These are phyloP conservation scores for Schwanniomyces etchellsii DNA, from an alignment of 1,139 yeast genomes.

Conservation along the genomic window DNA sequence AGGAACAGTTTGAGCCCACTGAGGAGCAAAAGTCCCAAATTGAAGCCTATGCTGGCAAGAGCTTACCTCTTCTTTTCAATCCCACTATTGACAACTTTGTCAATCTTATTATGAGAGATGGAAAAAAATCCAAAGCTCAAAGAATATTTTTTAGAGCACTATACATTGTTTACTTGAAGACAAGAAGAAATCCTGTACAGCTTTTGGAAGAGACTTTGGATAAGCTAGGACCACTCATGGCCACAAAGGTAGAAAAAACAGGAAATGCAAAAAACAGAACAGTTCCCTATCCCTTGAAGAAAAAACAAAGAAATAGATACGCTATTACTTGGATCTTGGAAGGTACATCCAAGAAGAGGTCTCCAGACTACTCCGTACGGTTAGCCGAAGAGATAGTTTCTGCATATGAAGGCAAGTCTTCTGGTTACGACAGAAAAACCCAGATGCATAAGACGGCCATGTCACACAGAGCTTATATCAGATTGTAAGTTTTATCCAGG, in stretches of 20 bases:
- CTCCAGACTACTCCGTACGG: constrained; percentile 79
- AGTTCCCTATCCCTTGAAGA: constrained; percentile 78
- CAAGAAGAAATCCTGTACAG: constrained; percentile 71
- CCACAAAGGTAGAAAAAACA: constrained; percentile 71
- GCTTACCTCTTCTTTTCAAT: constrained; percentile 61
- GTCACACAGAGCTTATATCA: constrained; percentile 70
- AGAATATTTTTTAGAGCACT: constrained; percentile 71
- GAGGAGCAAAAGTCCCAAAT: constrained; percentile 55
- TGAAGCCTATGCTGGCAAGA: constrained; percentile 41
- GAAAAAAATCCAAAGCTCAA: constrained; percentile 80
- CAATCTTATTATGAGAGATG: constrained; percentile 89
- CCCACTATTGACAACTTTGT: constrained; percentile 72
- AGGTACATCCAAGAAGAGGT: constrained; percentile 72
- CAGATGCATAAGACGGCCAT: constrained; percentile 84
- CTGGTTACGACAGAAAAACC: constrained; percentile 79
- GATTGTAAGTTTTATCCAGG: constrained; percentile 20
- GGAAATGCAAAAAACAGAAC: constrained; percentile 79
- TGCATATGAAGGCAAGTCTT: constrained; percentile 72
- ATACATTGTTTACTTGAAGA: constrained; percentile 68
- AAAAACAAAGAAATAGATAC: constrained; percentile 76
- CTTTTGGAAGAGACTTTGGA: constrained; percentile 73
- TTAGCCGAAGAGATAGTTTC: constrained; percentile 83
- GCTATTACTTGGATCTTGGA: constrained; percentile 91
- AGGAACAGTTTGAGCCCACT: constrained; percentile 47
- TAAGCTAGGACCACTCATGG: constrained; percentile 78